Evolutionary conservation across 495 filamentous ascomycete genomes (phyloP).

Genomic region (Pyrenula aspistea): DNA sequence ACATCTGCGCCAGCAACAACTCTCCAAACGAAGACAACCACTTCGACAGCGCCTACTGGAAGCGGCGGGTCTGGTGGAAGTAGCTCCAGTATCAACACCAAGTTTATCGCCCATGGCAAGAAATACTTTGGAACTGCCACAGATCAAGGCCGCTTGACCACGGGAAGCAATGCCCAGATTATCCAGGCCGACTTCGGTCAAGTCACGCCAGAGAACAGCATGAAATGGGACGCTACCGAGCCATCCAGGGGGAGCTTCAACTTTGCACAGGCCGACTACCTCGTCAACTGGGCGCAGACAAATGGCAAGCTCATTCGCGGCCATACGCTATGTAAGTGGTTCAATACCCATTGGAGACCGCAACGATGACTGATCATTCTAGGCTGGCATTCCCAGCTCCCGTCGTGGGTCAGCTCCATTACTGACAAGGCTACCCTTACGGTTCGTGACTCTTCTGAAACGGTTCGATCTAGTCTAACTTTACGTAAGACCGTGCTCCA

Average conservation of each 20-base stretch:
- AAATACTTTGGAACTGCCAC: constrained; percentile 14
- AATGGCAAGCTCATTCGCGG: constrained; percentile 37
- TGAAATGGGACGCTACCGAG: constrained; percentile 40
- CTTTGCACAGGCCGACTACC: constrained; percentile 27
- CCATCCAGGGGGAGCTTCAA: constrained; percentile 26
- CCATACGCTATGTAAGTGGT: constrained; percentile 28
- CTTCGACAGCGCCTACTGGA: background rate
- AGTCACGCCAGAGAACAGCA: constrained; percentile 42
- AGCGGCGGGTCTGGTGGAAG: background rate
- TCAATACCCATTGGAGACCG: background rate
- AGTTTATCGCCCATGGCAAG: constrained; percentile 9
- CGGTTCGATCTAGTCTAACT: too few relatives aligned
- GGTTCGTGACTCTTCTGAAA: background rate
- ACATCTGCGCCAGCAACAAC: background rate
- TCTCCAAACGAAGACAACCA: background rate
- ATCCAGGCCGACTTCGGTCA: constrained; percentile 36
- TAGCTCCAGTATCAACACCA: constrained; percentile 4
- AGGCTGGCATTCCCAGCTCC: constrained; percentile 44
- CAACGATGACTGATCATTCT: constrained; percentile 1
- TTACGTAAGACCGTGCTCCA: constrained; percentile 22
- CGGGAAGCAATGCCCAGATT: constrained; percentile 13
- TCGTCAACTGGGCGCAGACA: constrained; percentile 32
- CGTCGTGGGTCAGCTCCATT: constrained; percentile 32
- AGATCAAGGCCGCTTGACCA: constrained; percentile 13
- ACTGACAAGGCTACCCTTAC: constrained; percentile 30